These are phyloP conservation scores for Collariella sp. DNA, from an alignment of 495 filamentous ascomycete species.

Conservation along the genomic window DNA sequence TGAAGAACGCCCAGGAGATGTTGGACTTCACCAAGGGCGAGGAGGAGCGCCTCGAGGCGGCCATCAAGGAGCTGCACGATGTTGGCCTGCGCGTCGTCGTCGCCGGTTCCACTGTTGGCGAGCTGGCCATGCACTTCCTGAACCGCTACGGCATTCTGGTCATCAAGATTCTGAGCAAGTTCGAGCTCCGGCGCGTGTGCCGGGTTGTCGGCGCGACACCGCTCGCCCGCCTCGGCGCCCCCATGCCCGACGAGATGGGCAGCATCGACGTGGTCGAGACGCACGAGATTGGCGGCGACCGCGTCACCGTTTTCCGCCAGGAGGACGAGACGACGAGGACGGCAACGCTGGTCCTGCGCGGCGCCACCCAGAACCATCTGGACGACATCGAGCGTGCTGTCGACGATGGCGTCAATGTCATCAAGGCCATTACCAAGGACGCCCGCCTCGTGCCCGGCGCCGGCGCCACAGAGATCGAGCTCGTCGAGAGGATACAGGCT, in stretches of 20 bases:
- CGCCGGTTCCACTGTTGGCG: slow-evolving; percentile 83
- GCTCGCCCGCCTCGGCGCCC: slow-evolving; percentile 87
- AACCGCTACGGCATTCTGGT: slow-evolving; percentile 93
- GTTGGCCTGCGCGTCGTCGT: slow-evolving; percentile 87
- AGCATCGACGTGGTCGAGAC: slow-evolving; percentile 93
- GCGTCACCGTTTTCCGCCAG: slow-evolving; percentile 97
- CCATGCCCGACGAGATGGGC: slow-evolving; percentile 99
- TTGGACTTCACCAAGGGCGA: slow-evolving; percentile 96
- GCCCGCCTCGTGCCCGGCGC: slow-evolving; percentile 86
- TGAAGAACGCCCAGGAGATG: slow-evolving; percentile 98
- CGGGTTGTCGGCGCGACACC: slow-evolving; percentile 94
- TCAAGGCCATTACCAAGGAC: slow-evolving; percentile 96
- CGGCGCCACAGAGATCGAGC: slow-evolving; percentile 90
- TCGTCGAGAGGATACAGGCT: slow-evolving; percentile 82
- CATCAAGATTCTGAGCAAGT: slow-evolving; percentile 97
- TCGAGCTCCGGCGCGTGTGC: slow-evolving; percentile 87
- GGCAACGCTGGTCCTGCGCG: slow-evolving; percentile 88
- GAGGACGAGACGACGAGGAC: slow-evolving; percentile 88
- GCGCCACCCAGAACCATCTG: slow-evolving; percentile 94
- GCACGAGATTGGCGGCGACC: slow-evolving; percentile 94
- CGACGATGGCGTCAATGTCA: slow-evolving; percentile 96
- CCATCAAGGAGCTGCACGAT: slow-evolving; percentile 92
- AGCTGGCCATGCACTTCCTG: slow-evolving; percentile 94
- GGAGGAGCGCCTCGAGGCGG: slow-evolving; percentile 78
- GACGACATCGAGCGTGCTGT: slow-evolving; percentile 97